Evolutionary conservation across 2,329 filamentous ascomycete species (phyloP).

Genomic region (Cercospora sp.): DNA sequence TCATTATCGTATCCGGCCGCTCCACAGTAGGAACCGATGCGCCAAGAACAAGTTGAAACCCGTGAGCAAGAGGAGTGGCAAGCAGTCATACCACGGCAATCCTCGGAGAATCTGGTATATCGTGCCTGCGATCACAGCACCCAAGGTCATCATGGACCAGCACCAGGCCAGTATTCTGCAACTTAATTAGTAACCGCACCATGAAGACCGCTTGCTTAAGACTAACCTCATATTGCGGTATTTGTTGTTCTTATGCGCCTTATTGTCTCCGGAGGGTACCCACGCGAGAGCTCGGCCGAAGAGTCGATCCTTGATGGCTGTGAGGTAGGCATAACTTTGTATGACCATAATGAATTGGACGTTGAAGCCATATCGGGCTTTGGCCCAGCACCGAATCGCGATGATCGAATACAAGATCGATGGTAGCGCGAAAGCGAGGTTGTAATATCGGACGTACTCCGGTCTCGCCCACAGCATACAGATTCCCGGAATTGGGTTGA

Average conservation of each 20-base stretch:
- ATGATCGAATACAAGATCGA: conserved; percentile 44
- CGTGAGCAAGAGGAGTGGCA: conserved; percentile 44
- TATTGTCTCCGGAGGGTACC: conserved; percentile 44
- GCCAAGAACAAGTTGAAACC: conserved; percentile 44
- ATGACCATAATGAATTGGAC: conserved; percentile 48
- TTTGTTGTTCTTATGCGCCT: conserved; percentile 46
- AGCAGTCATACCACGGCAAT: conserved; percentile 44
- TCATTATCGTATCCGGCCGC: conserved; percentile 21
- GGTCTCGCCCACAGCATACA: conserved; percentile 45
- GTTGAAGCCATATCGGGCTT: conserved; percentile 45
- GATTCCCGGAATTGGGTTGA: conserved; percentile 45
- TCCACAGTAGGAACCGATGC: conserved; percentile 44
- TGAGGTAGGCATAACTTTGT: conserved; percentile 47
- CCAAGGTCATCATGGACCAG: conserved; percentile 41
- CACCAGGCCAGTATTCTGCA: conserved; percentile 39
- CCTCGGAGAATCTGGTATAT: conserved; percentile 40
- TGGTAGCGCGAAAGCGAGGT: conserved; percentile 47
- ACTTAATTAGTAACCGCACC: background rate
- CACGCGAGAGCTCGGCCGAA: conserved; percentile 45
- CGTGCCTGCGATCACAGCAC: conserved; percentile 40
- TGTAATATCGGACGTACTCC: conserved; percentile 48
- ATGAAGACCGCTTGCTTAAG: background rate
- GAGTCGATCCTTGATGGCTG: conserved; percentile 46
- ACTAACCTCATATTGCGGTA: conserved; percentile 46
- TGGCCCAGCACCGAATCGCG: conserved; percentile 45